phyloP scores from a whole-genome alignment of 2,329 filamentous ascomycete species.

The Diaporthe aspalathi region DNA sequence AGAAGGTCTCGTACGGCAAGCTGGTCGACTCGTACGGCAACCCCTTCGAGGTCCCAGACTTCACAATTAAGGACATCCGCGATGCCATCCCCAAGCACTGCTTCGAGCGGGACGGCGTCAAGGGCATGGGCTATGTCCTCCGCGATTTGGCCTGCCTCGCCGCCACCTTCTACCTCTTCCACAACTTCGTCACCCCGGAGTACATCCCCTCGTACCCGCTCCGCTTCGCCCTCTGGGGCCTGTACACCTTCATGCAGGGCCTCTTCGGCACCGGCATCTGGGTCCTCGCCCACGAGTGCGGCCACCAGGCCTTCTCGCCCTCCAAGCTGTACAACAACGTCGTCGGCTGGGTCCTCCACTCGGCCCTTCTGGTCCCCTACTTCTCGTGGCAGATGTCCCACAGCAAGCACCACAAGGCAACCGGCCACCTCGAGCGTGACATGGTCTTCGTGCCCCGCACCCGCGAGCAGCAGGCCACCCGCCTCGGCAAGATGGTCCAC shows the following conservation, averaged over 20 bases:
- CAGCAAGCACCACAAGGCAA: conserved; percentile 99
- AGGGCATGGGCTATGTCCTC: conserved; percentile 83
- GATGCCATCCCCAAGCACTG: conserved; percentile 98
- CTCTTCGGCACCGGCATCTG: conserved; percentile 94
- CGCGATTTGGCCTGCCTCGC: conserved; percentile 81
- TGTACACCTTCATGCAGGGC: conserved; percentile 86
- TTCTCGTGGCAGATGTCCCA: conserved; percentile 99
- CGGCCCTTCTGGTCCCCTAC: conserved; percentile 89
- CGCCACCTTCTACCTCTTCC: conserved; percentile 85
- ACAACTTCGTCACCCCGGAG: conserved; percentile 91
- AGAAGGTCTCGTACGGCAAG: conserved; percentile 64
- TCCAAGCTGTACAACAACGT: conserved; percentile 91
- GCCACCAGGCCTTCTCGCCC: conserved; percentile 95
- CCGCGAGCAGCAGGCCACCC: conserved; percentile 81
- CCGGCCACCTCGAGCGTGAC: conserved; percentile 95
- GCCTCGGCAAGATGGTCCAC: conserved; percentile 79
- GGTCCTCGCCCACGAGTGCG: conserved; percentile 98
- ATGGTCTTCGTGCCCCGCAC: conserved; percentile 99
- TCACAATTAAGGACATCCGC: conserved; percentile 96
- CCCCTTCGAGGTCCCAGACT: conserved; percentile 92
- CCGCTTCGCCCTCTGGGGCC: conserved; percentile 72
- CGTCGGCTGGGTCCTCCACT: conserved; percentile 92
- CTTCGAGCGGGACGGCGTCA: conserved; percentile 85
- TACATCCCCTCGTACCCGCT: conserved; percentile 76
- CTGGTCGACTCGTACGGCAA: conserved; percentile 95